Base-by-base conservation (phyloP, 1,284 basidiomycete genomes). In the Ustilago shanxiensis region DNA sequence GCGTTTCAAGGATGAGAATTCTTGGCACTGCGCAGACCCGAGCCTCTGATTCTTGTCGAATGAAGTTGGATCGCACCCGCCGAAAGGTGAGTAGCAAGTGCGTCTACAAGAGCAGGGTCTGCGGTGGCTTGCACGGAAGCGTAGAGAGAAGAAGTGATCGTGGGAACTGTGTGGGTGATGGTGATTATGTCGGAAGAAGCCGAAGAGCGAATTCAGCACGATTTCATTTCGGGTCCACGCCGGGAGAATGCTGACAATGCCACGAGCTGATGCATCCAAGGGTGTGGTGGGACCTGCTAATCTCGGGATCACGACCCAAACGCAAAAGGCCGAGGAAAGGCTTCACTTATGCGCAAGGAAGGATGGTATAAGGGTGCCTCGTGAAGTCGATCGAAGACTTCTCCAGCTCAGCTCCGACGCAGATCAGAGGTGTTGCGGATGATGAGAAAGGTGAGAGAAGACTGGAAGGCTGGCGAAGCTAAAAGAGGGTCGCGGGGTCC, bases 201-300 rank as follows among this genome's bases (percentile, higher is more conserved):
- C 33, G 44, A 24, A 66, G 33, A 28, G 29, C 26, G 47, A 57
- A 49, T 22, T 64, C 61, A 71, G 49, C 29, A 55, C 53, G 24
- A 47, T 33, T 55, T 71, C 62, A 71, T 71, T 60, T 65, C 62
- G 58, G 33, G 50, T 51, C 20, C 20, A 44, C 14, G 20, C 16
- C 14, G 39, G 53, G 13, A 60, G 16, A 51, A 53, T 28, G 53
- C 45, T 56, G 57, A 49, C 57, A 29, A 51, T 45, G 53, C 50
- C 49, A 58, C 39, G 41, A 44, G 14, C 18, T 9, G 7, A 44
- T 26, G 53, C 51, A 10, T 14, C 49, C 51, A 50, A 28, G 51
- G 14, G 7, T 16, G 31, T 33, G 51, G 29, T 51, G 51, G 31
- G 31, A 52, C 41, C 24, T 5, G 6, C 24, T n/a, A 33, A 57